Evolutionary conservation across 2,329 filamentous ascomycete species (phyloP), one percentile per base, ranked within the genome.

Genomic region (Colletotrichum sp.): DNA sequence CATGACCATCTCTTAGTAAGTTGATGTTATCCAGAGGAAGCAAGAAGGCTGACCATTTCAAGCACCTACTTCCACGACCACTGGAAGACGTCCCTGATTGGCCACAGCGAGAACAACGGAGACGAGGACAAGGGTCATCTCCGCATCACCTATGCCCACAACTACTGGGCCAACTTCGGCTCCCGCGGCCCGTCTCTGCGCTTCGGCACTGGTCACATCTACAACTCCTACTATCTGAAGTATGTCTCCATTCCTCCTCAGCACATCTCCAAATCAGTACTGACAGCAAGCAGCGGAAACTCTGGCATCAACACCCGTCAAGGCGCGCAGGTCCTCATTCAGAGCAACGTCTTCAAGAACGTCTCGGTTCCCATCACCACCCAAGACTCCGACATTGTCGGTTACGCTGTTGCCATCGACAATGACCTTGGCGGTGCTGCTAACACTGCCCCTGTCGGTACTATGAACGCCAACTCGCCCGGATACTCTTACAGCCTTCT

Each of bases 51-150:
- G n/a, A n/a, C n/a, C n/a, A n/a, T n/a, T 5, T 10, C 8, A 60
- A 78, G 84, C 80, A 85, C 81, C 26, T 85, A 85, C 59, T 83
- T 89, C 74, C 85, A 87, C 71, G 75, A 83, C 73, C 90, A 92
- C 88, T 93, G 87, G 86, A 93, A 93, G 83, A 90, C 87, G n/a
- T 90, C 88, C 0, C 86, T 93, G 16, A 85, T 93, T 68, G 92
- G 90, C 8, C 91, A 93, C 86, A 90, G 88, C 8, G 90, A 93
- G 84, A 88, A 80, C 82, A 93, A 93, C 82, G 84, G 79, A 8
- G 85, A 81, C 36, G 90, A 93, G 78, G 92, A 93, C 80, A 89
- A 81, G 3, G 91, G 92, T 73, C 87, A 90, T 78, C 84, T 93
- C 18, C 89, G 85, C 77, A 85, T 93, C 26, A 93, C 92, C 28